Evolutionary conservation across 2,329 filamentous ascomycete species (phyloP), one percentile per base, ranked within the genome.

Genomic region (Hypoxylon sp.): DNA sequence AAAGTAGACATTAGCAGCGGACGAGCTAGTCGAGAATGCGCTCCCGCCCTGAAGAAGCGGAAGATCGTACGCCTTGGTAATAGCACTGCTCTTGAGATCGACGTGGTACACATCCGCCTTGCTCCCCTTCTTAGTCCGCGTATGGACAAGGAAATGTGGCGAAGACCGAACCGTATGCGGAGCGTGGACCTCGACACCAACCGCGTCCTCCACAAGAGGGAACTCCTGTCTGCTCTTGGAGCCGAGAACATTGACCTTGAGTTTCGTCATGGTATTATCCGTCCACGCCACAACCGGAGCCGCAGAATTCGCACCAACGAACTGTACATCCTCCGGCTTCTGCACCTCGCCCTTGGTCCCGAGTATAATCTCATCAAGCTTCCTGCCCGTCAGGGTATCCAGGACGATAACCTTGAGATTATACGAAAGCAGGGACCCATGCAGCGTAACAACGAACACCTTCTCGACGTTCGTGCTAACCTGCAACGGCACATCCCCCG

Each of bases 81-180:
- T 85, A 16, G 85, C 86, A 57, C 84, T 87, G 63, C 84, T 90
- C 79, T 90, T 90, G 54, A 92, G 78, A 71, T 97, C 87, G 63
- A 96, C 86, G 73, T 97, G 93, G 75, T 91, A 97, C 29, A 98
- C 90, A 67, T 96, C 91, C 2, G 91, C 95, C 82, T 91, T 93
- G 75, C 94, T 92, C 16, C 88, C 88, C 2, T 82, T 82, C 34
- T 83, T 83, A 0, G 92, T 92, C 72, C 90, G 85, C 72, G 88
- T 93, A 71, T 97, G 92, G 4, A 97, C 91, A 30, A 97, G 82
- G 81, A 97, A 96, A 80, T 97, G 93, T 37, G 93, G 84, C 47
- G 89, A 84, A 3, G 92, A 90, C 74, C 91, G 91, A 29, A 88
- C 80, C 59, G 90, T 84, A 69, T 89, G 88, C 14, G 93, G 91